Conservation (phyloP, 805 yeast genomes). For the Barnettozyma sucrosica region DNA sequence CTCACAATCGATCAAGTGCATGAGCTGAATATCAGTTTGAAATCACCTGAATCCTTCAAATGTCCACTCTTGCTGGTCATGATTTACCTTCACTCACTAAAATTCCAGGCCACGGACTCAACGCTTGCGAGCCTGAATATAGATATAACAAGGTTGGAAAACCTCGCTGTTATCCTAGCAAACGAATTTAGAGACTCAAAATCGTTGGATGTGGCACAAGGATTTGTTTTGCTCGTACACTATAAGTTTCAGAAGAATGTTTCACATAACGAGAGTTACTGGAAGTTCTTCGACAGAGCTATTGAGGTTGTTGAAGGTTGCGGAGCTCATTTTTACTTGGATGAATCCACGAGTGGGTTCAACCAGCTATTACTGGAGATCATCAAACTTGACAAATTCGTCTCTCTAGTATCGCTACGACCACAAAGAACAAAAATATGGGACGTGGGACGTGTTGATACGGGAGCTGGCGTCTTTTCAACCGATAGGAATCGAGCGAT, state of each 20-base stretch:
- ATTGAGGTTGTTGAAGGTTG: constrained; percentile 20
- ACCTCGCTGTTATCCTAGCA: constrained; percentile 19
- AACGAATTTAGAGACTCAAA: constrained; percentile 9
- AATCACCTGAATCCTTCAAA: not conserved
- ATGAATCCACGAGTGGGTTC: not conserved
- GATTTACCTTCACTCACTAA: constrained; percentile 27
- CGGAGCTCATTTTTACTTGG: constrained; percentile 1
- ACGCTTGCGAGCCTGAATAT: constrained; percentile 5
- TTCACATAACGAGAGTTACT: constrained; percentile 12
- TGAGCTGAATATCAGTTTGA: not conserved
- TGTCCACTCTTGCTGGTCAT: constrained; percentile 25
- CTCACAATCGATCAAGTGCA: constrained; percentile 10
- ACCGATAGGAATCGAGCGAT: constrained; percentile 14
- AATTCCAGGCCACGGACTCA: constrained; percentile 22
- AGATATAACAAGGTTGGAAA: constrained; percentile 23
- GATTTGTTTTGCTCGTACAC: constrained; percentile 30
- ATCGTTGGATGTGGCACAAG: constrained; percentile 27
- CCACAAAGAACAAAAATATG: constrained; percentile 23
- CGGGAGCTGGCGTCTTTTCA: constrained; percentile 16
- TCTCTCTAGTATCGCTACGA: constrained; percentile 24
- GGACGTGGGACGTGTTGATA: constrained; percentile 20
- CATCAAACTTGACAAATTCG: constrained; percentile 24
- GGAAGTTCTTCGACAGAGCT: constrained; percentile 22
- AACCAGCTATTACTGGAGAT: constrained; percentile 23
- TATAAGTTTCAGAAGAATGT: constrained; percentile 15